Evolutionary conservation across 345 rosid genomes (phyloP).

Genomic region (Gossypium arboreum): DNA sequence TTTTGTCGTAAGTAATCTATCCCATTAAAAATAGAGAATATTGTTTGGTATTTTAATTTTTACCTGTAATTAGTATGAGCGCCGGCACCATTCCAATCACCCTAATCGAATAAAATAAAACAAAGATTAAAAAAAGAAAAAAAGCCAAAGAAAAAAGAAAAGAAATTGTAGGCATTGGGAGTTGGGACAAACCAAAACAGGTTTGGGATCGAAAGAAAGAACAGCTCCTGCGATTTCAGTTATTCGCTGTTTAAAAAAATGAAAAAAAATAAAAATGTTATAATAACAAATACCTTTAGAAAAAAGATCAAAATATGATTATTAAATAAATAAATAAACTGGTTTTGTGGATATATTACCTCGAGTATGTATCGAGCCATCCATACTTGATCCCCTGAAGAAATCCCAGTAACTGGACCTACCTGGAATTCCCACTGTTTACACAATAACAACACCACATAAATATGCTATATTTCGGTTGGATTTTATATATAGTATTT

Average conservation of each 20-base stretch:
- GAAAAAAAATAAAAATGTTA: neutral
- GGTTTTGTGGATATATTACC: slow-evolving; percentile 27
- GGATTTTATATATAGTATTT: no score
- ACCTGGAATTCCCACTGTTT: slow-evolving; percentile 88
- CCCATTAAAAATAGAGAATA: no score
- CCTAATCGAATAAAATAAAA: slow-evolving; percentile 28
- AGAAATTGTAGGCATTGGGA: neutral
- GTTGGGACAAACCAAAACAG: slow-evolving; percentile 45
- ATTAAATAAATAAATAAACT: neutral
- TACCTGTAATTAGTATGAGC: slow-evolving; percentile 89
- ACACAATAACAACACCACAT: neutral
- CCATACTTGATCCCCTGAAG: slow-evolving; percentile 75
- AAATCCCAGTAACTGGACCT: slow-evolving; percentile 70
- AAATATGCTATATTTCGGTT: neutral
- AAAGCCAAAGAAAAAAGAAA: neutral
- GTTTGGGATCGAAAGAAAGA: slow-evolving; percentile 83
- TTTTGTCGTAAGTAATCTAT: no score
- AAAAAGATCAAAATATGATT: neutral
- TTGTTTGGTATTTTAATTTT: neutral
- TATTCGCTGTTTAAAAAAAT: slow-evolving; percentile 49
- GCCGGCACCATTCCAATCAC: slow-evolving; percentile 98
- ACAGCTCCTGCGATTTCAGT: slow-evolving; percentile 74
- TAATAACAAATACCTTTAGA: no score
- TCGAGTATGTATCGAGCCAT: slow-evolving; percentile 76
- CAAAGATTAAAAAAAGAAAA: neutral